phyloP scores from a whole-genome alignment of 108 stramenopile species.

The Nitzschia putrida region DNA sequence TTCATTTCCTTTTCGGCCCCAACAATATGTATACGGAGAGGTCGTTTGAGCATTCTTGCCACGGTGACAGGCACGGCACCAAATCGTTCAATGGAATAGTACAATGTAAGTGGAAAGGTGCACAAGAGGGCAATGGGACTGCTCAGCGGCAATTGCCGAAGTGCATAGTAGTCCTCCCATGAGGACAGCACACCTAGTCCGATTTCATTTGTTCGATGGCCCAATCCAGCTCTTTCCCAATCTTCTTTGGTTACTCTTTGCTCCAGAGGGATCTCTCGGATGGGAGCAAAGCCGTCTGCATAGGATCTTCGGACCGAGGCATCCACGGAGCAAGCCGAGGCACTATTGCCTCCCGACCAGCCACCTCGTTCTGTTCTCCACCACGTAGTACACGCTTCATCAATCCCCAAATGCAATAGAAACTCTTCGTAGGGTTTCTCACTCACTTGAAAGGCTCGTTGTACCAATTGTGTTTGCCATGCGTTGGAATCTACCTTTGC shows the following conservation, averaged over 20 bases:
- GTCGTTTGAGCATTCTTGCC: conserved; percentile 72
- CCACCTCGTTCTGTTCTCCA: conserved; percentile 79
- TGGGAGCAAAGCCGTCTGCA: conserved; percentile 65
- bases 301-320: conserved; percentile 51
- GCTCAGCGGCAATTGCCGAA: conserved; percentile 56
- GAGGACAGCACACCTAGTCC: conserved; percentile 50
- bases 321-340: conserved; percentile 63
- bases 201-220: conserved; percentile 32
- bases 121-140: conserved; percentile 74
- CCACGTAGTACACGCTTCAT: conserved; percentile 35
- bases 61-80: conserved; percentile 78
- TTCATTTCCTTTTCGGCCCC: conserved; percentile 89
- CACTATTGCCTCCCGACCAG: conserved; percentile 72
- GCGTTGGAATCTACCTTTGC: conserved; percentile 5
- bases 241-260: conserved; percentile 42
- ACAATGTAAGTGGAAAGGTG: conserved; percentile 84
- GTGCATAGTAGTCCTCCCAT: conserved; percentile 79
- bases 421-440: conserved; percentile 60
- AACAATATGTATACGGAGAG: conserved; percentile 77
- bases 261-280: conserved; percentile 57
- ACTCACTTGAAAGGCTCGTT: conserved; percentile 53
- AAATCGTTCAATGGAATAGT: conserved; percentile 65
- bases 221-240: conserved; percentile 17
- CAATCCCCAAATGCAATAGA: conserved; percentile 45
- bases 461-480: conserved; percentile 59